phyloP scores from a whole-genome alignment of 2,329 filamentous ascomycete species.

The Hypoxylon sp. region DNA sequence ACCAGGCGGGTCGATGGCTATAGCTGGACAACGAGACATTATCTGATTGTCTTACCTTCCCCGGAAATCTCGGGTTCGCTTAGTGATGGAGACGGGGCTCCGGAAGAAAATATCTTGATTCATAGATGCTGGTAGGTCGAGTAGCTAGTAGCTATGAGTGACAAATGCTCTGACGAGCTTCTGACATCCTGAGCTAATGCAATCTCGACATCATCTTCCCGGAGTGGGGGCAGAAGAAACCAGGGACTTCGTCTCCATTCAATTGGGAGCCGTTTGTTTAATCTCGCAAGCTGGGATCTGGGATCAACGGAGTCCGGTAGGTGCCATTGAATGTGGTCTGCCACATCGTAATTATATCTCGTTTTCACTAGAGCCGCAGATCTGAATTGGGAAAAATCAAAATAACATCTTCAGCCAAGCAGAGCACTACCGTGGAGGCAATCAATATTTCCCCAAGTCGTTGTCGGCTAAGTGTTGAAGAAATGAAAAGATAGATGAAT shows the following conservation, averaged over 20 bases:
- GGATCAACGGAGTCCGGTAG: constrained; percentile 18
- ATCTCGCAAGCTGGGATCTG: constrained; percentile 23
- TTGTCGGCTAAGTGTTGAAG: constrained; percentile 40
- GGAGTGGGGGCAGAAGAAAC: constrained; percentile 37
- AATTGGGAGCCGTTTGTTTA: constrained; percentile 4
- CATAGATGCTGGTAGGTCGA: constrained; percentile 12
- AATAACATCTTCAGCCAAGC: constrained; percentile 31
- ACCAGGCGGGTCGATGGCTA: constrained; percentile 34
- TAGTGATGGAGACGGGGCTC: constrained; percentile 40
- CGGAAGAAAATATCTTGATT: constrained; percentile 18
- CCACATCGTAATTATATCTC: constrained; percentile 31
- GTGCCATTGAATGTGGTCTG: constrained; percentile 15
- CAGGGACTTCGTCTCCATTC: constrained; percentile 31
- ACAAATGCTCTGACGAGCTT: constrained; percentile 33
- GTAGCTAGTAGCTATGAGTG: neutral
- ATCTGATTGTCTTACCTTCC: constrained; percentile 32
- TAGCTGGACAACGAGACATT: constrained; percentile 32
- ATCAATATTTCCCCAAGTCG: constrained; percentile 24
- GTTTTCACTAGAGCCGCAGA: constrained; percentile 48
- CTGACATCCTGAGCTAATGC: constrained; percentile 47
- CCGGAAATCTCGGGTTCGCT: constrained; percentile 50
- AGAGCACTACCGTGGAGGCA: constrained; percentile 31
- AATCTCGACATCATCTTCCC: constrained; percentile 46
- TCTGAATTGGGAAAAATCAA: constrained; percentile 41
- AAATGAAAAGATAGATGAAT: constrained; percentile 37